phyloP scores from a whole-genome alignment of 1,284 basidiomycete species.

The Cryptococcus sp. region DNA sequence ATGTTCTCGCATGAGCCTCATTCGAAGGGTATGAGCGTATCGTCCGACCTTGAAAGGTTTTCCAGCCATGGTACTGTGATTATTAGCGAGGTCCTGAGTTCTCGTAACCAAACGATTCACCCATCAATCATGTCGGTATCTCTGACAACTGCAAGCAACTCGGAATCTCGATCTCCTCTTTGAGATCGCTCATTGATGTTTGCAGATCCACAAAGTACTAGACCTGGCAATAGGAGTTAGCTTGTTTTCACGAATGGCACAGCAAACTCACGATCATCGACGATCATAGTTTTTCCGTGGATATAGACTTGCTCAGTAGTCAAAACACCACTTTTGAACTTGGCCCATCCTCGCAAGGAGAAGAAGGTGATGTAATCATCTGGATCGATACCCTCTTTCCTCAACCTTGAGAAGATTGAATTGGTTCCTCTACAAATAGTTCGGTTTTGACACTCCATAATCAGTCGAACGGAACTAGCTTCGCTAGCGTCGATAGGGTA shows the following conservation, averaged over 20 bases:
- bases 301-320: slow-evolving; percentile 93
- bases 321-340: slow-evolving; percentile 75
- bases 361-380: slow-evolving; percentile 91
- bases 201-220: slow-evolving; percentile 97
- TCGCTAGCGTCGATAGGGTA: slow-evolving; percentile 89
- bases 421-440: slow-evolving; percentile 84
- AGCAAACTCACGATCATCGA: slow-evolving; percentile 66
- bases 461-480: slow-evolving; percentile 88
- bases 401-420: slow-evolving; percentile 84
- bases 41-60: slow-evolving; percentile 92
- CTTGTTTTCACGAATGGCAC: not conserved
- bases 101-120: slow-evolving; percentile 49
- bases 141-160: slow-evolving; percentile 83
- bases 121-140: slow-evolving; percentile 96
- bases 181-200: slow-evolving; percentile 98
- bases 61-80: slow-evolving; percentile 81
- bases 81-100: not conserved
- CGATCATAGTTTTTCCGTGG: slow-evolving; percentile 81
- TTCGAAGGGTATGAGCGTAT: slow-evolving; percentile 88
- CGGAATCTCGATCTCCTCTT: slow-evolving; percentile 93
- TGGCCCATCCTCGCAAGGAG: slow-evolving; percentile 88
- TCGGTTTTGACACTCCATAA: slow-evolving; percentile 87
- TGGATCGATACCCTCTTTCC: slow-evolving; percentile 85
- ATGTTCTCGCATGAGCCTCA: slow-evolving; percentile 95
- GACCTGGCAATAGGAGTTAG: slow-evolving; percentile 46